These are phyloP conservation scores for Colletotrichum sp. DNA, from an alignment of 2,329 filamentous ascomycete species.

Conservation along the genomic window DNA sequence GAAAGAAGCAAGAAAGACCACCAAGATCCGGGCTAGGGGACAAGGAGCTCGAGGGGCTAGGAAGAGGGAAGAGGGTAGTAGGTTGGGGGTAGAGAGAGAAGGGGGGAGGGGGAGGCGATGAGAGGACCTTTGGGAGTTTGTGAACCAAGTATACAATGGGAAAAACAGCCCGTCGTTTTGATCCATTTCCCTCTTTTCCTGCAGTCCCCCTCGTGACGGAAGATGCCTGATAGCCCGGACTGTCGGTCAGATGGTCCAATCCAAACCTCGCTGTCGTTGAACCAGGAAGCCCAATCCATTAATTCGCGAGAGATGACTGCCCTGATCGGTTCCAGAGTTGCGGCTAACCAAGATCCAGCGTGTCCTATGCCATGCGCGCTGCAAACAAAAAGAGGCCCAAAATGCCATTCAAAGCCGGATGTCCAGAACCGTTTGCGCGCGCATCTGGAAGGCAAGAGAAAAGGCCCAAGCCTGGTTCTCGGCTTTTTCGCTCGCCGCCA, in stretches of 20 bases:
- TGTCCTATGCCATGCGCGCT: constrained; percentile 21
- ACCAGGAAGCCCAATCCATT: constrained; percentile 14
- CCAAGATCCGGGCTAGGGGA: constrained; percentile 18
- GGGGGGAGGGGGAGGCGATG: neutral
- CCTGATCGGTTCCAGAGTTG: constrained; percentile 8
- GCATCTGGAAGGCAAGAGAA: constrained; percentile 15
- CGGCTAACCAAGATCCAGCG: constrained; percentile 15
- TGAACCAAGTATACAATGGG: constrained; percentile 5
- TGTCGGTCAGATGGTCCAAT: constrained; percentile 14
- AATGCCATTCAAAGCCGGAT: constrained; percentile 18
- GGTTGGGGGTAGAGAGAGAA: neutral
- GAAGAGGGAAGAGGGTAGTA: constrained; percentile 15
- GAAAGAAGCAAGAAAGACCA: constrained; percentile 27
- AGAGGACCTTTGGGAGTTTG: constrained; percentile 9
- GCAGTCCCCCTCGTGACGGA: neutral
- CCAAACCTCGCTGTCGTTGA: constrained; percentile 10
- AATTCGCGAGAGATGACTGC: constrained; percentile 6
- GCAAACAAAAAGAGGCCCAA: constrained; percentile 17
- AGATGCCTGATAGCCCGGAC: constrained; percentile 4
- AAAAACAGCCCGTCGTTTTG: constrained; percentile 16
- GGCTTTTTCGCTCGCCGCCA: constrained; percentile 16
- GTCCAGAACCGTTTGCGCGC: constrained; percentile 15
- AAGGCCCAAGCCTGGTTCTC: constrained; percentile 20
- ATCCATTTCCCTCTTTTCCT: neutral
- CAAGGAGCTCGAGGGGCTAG: constrained; percentile 20